Percentiles rank a stretch among this genome's conserved stretches.
Conservation (phyloP, 2,329 filamentous ascomycete species). For the Nannizzia gypsea region DNA sequence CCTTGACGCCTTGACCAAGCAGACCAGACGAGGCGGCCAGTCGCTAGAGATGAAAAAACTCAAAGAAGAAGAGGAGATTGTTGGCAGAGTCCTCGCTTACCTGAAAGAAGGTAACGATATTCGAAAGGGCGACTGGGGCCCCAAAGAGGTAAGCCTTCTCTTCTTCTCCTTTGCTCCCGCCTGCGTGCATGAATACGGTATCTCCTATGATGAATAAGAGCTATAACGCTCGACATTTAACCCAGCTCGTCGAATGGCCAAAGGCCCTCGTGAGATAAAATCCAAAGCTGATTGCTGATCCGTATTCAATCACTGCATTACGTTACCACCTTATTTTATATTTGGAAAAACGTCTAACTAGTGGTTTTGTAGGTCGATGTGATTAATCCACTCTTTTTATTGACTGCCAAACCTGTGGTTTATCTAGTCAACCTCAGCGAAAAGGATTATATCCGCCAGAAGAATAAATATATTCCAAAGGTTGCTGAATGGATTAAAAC, state of each 20-base stretch:
- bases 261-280: constrained; percentile 79
- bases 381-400: constrained; percentile 91
- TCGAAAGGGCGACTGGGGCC: constrained; percentile 74
- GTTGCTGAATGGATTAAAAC: constrained; percentile 93
- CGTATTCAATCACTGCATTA: constrained; percentile 7
- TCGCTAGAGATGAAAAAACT: constrained; percentile 96
- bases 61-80: constrained; percentile 83
- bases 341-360: constrained; percentile 7
- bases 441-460: constrained; percentile 93
- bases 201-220: constrained; percentile 89
- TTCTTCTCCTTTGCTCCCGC: constrained; percentile 17
- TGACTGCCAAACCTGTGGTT: constrained; percentile 93
- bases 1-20: constrained; percentile 81
- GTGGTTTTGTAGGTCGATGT: constrained; percentile 64
- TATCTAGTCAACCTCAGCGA: constrained; percentile 96
- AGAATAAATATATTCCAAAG: constrained; percentile 97
- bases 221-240: constrained; percentile 76
- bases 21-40: constrained; percentile 87
- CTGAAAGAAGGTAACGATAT: constrained; percentile 86
- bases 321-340: constrained; percentile 13
- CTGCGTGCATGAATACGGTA: constrained; percentile 1
- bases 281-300: constrained; percentile 51
- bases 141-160: constrained; percentile 68
- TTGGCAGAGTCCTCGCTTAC: constrained; percentile 76
- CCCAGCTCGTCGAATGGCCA: constrained; percentile 99